phyloP scores from a whole-genome alignment of 1,284 basidiomycete genomes.

The Fomitopsis pinicola region DNA sequence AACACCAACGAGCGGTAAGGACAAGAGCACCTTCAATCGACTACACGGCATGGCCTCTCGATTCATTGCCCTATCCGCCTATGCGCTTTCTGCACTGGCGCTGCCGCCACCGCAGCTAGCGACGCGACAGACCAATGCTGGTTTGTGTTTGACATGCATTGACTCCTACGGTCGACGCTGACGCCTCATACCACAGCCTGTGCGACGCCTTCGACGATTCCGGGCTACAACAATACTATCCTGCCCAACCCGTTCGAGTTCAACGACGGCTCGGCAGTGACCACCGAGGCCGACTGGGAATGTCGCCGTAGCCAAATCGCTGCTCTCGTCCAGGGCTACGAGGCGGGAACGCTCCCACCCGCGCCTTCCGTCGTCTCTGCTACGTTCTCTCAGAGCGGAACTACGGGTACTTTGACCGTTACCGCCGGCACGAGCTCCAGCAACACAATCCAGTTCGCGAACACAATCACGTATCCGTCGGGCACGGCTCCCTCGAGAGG shows the following conservation, averaged over 20 bases:
- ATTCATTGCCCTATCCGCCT: neutral
- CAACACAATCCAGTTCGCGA: conserved; percentile 41
- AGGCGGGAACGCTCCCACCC: conserved; percentile 42
- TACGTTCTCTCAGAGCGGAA: conserved; percentile 33
- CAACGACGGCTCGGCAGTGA: conserved; percentile 33
- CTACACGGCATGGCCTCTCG: neutral
- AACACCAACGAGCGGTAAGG: neutral
- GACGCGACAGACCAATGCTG: neutral
- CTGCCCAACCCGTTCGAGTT: conserved; percentile 51
- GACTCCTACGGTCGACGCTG: neutral
- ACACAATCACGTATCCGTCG: conserved; percentile 38
- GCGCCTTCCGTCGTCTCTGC: conserved; percentile 37
- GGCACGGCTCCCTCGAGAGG: conserved; percentile 35
- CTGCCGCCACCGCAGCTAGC: neutral
- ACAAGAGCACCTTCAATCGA: neutral
- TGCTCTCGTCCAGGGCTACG: conserved; percentile 43
- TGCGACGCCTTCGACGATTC: conserved; percentile 19
- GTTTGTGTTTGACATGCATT: neutral
- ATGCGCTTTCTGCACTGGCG: neutral
- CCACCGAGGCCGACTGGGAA: conserved; percentile 40
- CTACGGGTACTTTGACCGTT: conserved; percentile 35
- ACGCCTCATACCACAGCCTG: conserved; percentile 7
- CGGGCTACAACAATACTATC: conserved; percentile 30
- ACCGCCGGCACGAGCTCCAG: conserved; percentile 33
- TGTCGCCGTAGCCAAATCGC: conserved; percentile 46